Evolutionary conservation across 805 yeast species (phyloP), one percentile per base, ranked within the genome.

Genomic region (Kuraishia hungarica): DNA sequence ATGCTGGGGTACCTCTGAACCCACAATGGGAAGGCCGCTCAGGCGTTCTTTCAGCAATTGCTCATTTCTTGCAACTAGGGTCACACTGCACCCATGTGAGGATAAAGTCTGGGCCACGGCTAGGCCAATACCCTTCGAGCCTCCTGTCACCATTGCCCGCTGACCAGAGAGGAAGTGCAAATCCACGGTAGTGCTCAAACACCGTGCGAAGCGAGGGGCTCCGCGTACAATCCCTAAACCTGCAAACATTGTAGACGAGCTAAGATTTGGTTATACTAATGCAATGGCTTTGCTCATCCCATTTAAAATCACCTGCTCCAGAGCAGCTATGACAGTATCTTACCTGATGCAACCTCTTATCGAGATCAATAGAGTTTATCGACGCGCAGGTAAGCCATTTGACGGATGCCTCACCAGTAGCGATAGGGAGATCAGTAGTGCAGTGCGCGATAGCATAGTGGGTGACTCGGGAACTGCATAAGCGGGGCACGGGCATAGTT

Each of bases 111-210:
- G 59, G 0, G 90, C 85, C 19, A 87, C 77, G 0, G 76, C 75
- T 2, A 73, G 68, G 0, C 94, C 94, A 15, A 87, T 70, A 0
- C 94, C 93, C 50, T 77, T 69, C 0, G 91, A 82, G 0, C 86
- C 91, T 1, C 94, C 94, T 0, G 90, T 85, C 1, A 86, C 67
- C 3, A 81, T 59, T 0, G 84, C 85, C 56, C 61, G 66, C 29
- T 66, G 68, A 11, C 60, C 48, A 53, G 20, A 8, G 53, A 57
- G 50, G n/a, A 35, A 15, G n/a, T 35, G n/a, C 5, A 17, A 3
- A 15, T 15, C 17, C 43, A 35, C 43, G 15, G 43, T 17, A 15
- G 43, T 35, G 43, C 43, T 35, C 43, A 35, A 13, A 15, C n/a
- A 35, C 17, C 43, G 43, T 35, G n/a, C 17, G n/a, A 35, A 35